These are phyloP conservation scores for Hirsutella minnesotensis DNA, from an alignment of 2,329 filamentous ascomycete genomes.

Conservation along the genomic window DNA sequence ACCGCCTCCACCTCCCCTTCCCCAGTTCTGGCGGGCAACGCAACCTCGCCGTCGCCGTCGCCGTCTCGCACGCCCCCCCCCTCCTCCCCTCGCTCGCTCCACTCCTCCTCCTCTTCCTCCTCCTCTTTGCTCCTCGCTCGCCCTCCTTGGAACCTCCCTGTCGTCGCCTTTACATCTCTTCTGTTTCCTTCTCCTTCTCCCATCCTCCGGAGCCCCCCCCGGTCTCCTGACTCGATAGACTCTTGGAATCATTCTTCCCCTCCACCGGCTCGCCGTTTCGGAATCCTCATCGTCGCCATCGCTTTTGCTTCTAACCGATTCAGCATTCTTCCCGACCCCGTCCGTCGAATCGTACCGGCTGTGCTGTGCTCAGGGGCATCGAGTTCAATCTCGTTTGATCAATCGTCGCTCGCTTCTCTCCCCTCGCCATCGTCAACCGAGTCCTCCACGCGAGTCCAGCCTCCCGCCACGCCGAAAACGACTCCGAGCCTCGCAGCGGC, in stretches of 20 bases:
- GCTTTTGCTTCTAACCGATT: no score
- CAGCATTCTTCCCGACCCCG: no score
- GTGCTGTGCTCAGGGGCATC: not conserved
- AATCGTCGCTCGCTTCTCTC: constrained; percentile 1
- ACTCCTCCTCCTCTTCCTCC: not conserved
- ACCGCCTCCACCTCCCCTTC: not conserved
- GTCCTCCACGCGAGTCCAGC: not conserved
- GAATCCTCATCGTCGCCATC: not conserved
- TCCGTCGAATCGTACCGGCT: not conserved
- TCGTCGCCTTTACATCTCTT: no score
- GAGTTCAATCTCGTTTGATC: no score
- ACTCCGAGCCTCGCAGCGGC: no score
- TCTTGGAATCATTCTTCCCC: not conserved
- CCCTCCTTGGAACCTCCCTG: not conserved
- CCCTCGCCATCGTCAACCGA: not conserved
- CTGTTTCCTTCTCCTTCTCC: no score
- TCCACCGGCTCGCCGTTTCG: not conserved
- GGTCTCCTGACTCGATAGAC: no score
- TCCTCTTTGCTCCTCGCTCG: not conserved
- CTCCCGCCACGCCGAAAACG: not conserved
- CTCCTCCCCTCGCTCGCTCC: not conserved
- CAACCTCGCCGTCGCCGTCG: not conserved
- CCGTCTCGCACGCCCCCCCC: no score
- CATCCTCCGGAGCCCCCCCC: no score
- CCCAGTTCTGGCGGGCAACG: not conserved